phyloP scores from a whole-genome alignment of 2,329 filamentous ascomycete species.

The Botrytis cinerea region DNA sequence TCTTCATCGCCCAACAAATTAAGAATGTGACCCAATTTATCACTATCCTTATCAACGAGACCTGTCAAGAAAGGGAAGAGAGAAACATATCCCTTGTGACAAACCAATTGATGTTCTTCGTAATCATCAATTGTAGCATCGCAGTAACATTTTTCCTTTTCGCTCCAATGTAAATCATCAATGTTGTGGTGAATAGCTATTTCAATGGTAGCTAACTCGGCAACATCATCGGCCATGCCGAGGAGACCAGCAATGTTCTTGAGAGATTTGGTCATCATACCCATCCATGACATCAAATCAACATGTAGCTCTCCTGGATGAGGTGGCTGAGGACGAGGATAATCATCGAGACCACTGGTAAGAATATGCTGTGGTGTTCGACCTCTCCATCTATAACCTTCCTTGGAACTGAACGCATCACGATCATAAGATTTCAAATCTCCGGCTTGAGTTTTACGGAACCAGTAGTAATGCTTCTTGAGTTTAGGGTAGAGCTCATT shows the following conservation, averaged over 20 bases:
- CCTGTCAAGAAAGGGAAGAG: slow-evolving; percentile 91
- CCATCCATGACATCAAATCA: slow-evolving; percentile 94
- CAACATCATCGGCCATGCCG: slow-evolving; percentile 73
- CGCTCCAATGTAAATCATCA: slow-evolving; percentile 90
- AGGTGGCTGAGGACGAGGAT: slow-evolving; percentile 88
- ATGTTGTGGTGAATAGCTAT: slow-evolving; percentile 82
- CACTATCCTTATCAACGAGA: slow-evolving; percentile 71
- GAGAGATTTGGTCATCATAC: slow-evolving; percentile 90
- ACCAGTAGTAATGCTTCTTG: slow-evolving; percentile 91
- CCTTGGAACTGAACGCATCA: slow-evolving; percentile 81
- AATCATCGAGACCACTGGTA: slow-evolving; percentile 94
- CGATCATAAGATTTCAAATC: slow-evolving; percentile 92
- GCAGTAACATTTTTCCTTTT: slow-evolving; percentile 79
- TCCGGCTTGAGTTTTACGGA: slow-evolving; percentile 85
- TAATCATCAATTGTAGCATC: slow-evolving; percentile 95
- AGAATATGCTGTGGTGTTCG: slow-evolving; percentile 84
- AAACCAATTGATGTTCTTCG: slow-evolving; percentile 85
- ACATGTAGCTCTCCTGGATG: slow-evolving; percentile 95
- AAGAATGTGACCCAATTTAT: slow-evolving; percentile 72
- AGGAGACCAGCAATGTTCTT: slow-evolving; percentile 75
- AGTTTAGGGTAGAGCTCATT: slow-evolving; percentile 81
- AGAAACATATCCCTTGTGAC: slow-evolving; percentile 95
- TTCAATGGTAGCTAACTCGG: slow-evolving; percentile 69
- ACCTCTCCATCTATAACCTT: slow-evolving; percentile 94
- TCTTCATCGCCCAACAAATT: slow-evolving; percentile 78